These are phyloP conservation scores for Pythium monospermum DNA, from an alignment of 352 stramenopile species.

Conservation along the genomic window DNA sequence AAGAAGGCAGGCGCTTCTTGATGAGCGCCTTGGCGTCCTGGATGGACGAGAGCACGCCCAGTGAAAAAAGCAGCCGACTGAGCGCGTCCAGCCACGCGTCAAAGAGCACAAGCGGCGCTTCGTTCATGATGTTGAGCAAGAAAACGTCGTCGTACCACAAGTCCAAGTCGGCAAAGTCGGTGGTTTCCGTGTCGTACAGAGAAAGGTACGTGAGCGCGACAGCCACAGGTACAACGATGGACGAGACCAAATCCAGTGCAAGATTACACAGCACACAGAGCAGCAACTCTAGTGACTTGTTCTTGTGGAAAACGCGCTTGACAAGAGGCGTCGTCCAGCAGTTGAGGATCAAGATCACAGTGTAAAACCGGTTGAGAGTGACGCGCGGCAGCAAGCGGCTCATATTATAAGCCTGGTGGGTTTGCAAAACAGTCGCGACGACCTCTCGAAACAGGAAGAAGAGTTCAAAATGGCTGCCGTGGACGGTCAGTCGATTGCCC, in stretches of 20 bases:
- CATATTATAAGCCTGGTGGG: constrained; percentile 14
- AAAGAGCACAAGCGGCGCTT: constrained; percentile 6
- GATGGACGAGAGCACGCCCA: constrained; percentile 11
- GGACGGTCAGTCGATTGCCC: no score
- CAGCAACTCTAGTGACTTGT: constrained; percentile 1
- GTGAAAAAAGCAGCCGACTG: constrained; percentile 16
- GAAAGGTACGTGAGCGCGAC: neutral
- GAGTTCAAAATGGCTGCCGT: constrained; percentile 9
- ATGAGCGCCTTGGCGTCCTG: constrained; percentile 18
- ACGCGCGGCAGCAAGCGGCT: constrained; percentile 5
- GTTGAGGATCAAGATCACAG: constrained; percentile 8
- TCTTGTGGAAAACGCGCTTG: neutral
- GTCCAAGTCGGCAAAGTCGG: neutral
- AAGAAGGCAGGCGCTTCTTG: neutral
- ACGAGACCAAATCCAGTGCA: constrained; percentile 10
- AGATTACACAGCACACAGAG: constrained; percentile 9
- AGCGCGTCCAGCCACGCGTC: constrained; percentile 3
- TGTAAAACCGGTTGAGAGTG: constrained; percentile 11
- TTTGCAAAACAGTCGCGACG: constrained; percentile 7
- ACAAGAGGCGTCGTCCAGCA: constrained; percentile 15
- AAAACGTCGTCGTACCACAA: constrained; percentile 15
- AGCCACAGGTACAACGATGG: neutral
- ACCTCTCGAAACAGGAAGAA: constrained; percentile 14
- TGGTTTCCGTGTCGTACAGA: neutral
- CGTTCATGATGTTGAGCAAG: constrained; percentile 8